A percentile compares a stretch with the other conserved stretches of the same genome.
Evolutionary conservation across 2,329 filamentous ascomycete genomes (phyloP).

Genomic region (Shiraia sp.): DNA sequence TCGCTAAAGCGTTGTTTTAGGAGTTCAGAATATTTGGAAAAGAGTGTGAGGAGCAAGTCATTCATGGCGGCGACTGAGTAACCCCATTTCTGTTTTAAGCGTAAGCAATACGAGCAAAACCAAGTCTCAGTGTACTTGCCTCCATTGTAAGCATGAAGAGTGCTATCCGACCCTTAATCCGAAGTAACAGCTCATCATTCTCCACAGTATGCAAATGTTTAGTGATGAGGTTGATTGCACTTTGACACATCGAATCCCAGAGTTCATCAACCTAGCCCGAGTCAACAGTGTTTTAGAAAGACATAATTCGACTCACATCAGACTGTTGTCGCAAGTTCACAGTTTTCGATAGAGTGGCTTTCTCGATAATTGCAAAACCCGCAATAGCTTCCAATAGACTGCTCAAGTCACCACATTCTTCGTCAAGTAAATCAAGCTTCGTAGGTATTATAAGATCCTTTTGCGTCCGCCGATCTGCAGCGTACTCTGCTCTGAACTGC

Average conservation of each 20-base stretch:
- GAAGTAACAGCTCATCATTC: conserved; percentile 87
- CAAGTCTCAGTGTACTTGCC: conserved; percentile 53
- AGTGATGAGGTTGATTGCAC: conserved; percentile 78
- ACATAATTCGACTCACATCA: conserved; percentile 64
- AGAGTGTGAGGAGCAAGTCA: conserved; percentile 81
- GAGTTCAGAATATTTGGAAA: conserved; percentile 90
- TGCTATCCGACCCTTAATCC: conserved; percentile 89
- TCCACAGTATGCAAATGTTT: conserved; percentile 78
- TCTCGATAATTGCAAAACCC: conserved; percentile 95
- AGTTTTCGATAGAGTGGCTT: conserved; percentile 84
- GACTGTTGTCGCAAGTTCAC: conserved; percentile 78
- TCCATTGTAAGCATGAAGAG: conserved; percentile 99
- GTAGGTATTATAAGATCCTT: conserved; percentile 86
- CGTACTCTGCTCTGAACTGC: conserved; percentile 87
- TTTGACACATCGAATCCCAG: conserved; percentile 97
- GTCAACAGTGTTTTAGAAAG: not conserved
- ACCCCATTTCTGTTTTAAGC: conserved; percentile 70
- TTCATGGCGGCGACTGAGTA: conserved; percentile 84
- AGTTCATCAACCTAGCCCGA: conserved; percentile 80
- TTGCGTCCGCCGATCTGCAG: conserved; percentile 85
- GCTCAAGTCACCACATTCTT: conserved; percentile 85
- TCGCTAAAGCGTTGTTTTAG: conserved; percentile 90
- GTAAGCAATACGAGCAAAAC: conserved; percentile 8
- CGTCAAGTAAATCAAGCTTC: conserved; percentile 74
- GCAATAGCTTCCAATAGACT: conserved; percentile 91